Evolutionary conservation across 306 rosid genomes (phyloP).

Genomic region (Neltuma alba): DNA sequence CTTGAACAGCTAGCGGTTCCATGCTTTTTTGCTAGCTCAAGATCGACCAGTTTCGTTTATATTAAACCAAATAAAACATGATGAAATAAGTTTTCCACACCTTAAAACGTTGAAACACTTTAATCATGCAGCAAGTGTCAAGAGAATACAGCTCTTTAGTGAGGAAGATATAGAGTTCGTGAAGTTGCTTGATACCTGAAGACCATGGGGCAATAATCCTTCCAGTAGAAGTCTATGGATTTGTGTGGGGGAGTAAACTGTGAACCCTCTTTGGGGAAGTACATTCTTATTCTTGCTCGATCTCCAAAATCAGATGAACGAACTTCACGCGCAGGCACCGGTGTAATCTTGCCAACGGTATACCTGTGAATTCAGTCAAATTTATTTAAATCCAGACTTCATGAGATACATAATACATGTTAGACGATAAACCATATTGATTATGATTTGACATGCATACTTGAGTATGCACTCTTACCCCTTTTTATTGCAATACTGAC

Average conservation of each 20-base stretch:
- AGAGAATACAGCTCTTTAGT: conserved; percentile 27
- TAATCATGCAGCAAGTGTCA: neutral
- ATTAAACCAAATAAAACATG: conserved; percentile 4
- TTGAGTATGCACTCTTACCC: neutral
- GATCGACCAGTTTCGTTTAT: conserved; percentile 1
- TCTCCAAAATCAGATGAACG: conserved; percentile 92
- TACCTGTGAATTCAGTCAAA: conserved; percentile 70
- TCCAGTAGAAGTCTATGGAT: conserved; percentile 89
- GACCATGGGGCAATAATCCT: conserved; percentile 99
- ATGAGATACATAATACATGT: conserved; percentile 16
- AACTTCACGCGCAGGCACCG: conserved; percentile 94
- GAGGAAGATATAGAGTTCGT: conserved; percentile 17
- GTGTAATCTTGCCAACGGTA: conserved; percentile 96
- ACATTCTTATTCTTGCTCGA: conserved; percentile 92
- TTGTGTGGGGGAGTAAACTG: conserved; percentile 89
- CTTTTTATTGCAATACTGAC: neutral
- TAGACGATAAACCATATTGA: conserved; percentile 6
- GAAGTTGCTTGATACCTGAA: conserved; percentile 70
- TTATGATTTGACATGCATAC: neutral
- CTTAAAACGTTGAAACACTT: conserved; percentile 18
- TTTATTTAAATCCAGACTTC: conserved; percentile 29
- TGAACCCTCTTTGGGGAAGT: conserved; percentile 85
- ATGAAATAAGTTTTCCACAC: neutral
- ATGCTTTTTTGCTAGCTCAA: neutral
- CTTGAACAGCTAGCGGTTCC: neutral